Evolutionary conservation across 2,329 filamentous ascomycete genomes (phyloP).

Genomic region (Talaromyces sp.): DNA sequence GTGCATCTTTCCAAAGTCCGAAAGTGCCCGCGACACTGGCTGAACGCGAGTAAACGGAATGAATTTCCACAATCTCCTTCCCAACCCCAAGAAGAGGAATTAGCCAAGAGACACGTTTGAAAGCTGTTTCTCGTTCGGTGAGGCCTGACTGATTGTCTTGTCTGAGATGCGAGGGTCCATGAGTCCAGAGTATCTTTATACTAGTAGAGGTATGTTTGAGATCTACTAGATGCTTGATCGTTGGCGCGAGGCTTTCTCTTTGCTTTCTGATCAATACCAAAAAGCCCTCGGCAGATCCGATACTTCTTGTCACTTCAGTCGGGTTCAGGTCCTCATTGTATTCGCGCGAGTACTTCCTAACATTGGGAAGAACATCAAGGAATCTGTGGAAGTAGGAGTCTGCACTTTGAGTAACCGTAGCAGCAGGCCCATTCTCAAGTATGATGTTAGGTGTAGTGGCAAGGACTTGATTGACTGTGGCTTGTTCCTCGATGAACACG

Average conservation of each 20-base stretch:
- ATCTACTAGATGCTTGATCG: conserved; percentile 28
- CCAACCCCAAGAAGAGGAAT: conserved; percentile 64
- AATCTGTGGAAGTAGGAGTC: conserved; percentile 77
- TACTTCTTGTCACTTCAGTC: conserved; percentile 73
- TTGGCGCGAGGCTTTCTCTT: conserved; percentile 34
- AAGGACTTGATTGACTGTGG: conserved; percentile 67
- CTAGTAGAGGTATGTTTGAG: conserved; percentile 31
- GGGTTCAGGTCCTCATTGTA: conserved; percentile 82
- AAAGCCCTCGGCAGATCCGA: conserved; percentile 83
- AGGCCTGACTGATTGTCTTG: conserved; percentile 21
- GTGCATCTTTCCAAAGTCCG: conserved; percentile 47
- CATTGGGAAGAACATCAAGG: conserved; percentile 67
- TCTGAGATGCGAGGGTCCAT: conserved; percentile 25
- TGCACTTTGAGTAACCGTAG: conserved; percentile 40
- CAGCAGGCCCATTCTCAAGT: conserved; percentile 21
- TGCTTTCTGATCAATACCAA: conserved; percentile 53
- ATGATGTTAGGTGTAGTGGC: conserved; percentile 50
- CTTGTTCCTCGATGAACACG: conserved; percentile 69
- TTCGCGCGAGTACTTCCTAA: conserved; percentile 64
- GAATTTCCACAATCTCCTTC: conserved; percentile 60
- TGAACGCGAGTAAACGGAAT: conserved; percentile 63
- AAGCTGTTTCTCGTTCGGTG: conserved; percentile 22
- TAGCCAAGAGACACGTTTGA: conserved; percentile 57
- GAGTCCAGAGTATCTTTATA: conserved; percentile 34
- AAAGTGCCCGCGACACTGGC: conserved; percentile 47